Percentiles rank a stretch among this genome's conserved stretches.
These are phyloP conservation scores for Kodamaea leandrae DNA, from an alignment of 805 yeast genomes.

Conservation along the genomic window DNA sequence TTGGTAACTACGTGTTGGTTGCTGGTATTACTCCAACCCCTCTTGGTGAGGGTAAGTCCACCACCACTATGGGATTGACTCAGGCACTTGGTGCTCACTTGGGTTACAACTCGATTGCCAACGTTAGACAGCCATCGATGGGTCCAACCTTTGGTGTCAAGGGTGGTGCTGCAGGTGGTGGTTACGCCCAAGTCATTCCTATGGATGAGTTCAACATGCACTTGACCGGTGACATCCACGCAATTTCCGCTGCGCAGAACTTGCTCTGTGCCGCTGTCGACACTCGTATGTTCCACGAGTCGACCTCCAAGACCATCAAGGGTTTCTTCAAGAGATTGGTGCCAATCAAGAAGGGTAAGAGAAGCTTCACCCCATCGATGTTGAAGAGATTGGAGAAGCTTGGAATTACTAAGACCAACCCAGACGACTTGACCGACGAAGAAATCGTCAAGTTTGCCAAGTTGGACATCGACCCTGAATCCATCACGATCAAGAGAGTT, in stretches of 20 bases:
- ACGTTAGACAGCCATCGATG: constrained; percentile 97
- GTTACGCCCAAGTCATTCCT: constrained; percentile 95
- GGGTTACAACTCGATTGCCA: constrained; percentile 80
- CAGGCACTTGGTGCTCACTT: constrained; percentile 94
- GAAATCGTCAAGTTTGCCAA: constrained; percentile 75
- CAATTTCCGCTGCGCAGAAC: constrained; percentile 91
- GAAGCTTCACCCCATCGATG: constrained; percentile 80
- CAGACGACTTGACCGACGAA: constrained; percentile 73
- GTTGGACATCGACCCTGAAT: constrained; percentile 83
- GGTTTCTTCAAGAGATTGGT: constrained; percentile 84
- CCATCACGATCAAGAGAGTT: constrained; percentile 90
- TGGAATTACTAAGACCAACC: constrained; percentile 79
- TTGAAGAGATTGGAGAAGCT: constrained; percentile 69
- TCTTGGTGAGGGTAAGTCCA: constrained; percentile 95
- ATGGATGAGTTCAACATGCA: constrained; percentile 99
- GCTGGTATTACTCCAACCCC: constrained; percentile 99
- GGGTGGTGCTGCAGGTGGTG: constrained; percentile 99
- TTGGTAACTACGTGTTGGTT: constrained; percentile 87
- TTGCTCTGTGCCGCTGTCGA: constrained; percentile 94
- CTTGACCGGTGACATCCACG: constrained; percentile 96
- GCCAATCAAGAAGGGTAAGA: constrained; percentile 77
- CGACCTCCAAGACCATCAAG: constrained; percentile 72
- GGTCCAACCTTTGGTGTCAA: constrained; percentile 98
- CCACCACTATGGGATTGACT: constrained; percentile 95
- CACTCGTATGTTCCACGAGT: constrained; percentile 94